Conservation (phyloP, 371 early-diverging fungal species). For the Neoconidiobolus thromboides region DNA sequence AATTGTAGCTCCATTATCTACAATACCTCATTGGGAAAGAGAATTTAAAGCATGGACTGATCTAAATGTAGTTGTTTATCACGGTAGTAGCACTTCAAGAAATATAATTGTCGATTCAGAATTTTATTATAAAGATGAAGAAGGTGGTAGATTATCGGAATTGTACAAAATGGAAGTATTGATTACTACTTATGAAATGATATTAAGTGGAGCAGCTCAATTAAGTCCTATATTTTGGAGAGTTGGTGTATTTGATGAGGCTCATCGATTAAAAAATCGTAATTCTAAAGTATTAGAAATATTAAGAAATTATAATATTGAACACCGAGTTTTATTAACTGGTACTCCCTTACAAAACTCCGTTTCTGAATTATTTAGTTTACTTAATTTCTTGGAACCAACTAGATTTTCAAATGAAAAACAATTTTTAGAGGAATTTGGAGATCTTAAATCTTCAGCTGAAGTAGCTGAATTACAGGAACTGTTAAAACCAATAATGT, state of each 20-base stretch:
- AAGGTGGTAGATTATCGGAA: conserved; percentile 21
- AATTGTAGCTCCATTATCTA: conserved; percentile 89
- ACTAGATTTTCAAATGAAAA: conserved; percentile 36
- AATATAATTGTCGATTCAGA: conserved; percentile 25
- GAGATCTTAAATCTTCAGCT: conserved; percentile 44
- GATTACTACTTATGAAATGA: conserved; percentile 72
- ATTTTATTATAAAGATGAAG: conserved; percentile 12
- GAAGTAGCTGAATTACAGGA: conserved; percentile 54
- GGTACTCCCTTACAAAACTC: conserved; percentile 92
- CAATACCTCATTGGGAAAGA: conserved; percentile 90
- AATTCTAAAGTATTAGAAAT: conserved; percentile 26
- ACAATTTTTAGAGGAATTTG: conserved; percentile 56
- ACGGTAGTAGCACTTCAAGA: conserved; percentile 65
- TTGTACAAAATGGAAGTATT: conserved; percentile 47
- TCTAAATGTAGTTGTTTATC: conserved; percentile 41
- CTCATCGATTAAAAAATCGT: conserved; percentile 82
- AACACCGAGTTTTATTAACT: conserved; percentile 56
- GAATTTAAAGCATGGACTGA: conserved; percentile 75
- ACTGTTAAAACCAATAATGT: conserved; percentile 50
- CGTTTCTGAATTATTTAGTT: conserved; percentile 75
- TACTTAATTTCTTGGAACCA: conserved; percentile 87
- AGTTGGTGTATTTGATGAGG: conserved; percentile 89
- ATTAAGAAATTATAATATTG: conserved; percentile 41
- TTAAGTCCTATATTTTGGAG: conserved; percentile 63
- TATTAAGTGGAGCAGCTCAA: conserved; percentile 41